Base-by-base conservation (phyloP, 352 stramenopile genomes). In the Phytophthora lateralis region DNA sequence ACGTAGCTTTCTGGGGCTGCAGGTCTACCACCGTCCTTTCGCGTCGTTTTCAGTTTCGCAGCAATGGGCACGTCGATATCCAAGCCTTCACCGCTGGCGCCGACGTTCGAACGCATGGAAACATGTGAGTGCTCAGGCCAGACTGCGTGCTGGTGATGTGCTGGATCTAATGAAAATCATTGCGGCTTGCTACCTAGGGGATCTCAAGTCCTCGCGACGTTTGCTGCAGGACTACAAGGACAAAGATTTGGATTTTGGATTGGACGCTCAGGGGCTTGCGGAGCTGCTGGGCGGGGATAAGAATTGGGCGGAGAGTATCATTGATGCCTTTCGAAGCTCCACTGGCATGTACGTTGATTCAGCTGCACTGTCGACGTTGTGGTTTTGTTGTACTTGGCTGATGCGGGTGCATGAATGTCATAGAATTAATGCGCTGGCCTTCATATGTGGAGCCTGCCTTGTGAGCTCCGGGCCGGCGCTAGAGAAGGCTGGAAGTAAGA, bases 221-320 rank as follows among this genome's bases (percentile, higher is more conserved):
- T 41, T 91, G 45, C 53, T 91, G 4, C 59, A 75, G 20, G 78
- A 85, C 29, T 91, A 90, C 75, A 86, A 90, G 53, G 82, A 88
- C 24, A 89, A 90, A 49, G 82, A 91, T 43, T 42, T 91, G 59
- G 78, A 89, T 50, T 91, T 91, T 67, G 80, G 80, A 0, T 56
- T 91, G 32, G 80, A 91, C 52, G 70, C 63, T 0, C 69, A 86
- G 39, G 68, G 49, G 0, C 68, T 91, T 9, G 61, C 72, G 1
- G 71, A 89, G 34, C 43, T 91, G 12, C 20, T 89, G 1, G 38
- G 63, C n/a, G 63, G 66, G 12, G 78, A 90, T 56, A 85, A 71
- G 42, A 59, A 73, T 7, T 89, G 78, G 78, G 76, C 80, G 8
- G 68, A 85, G 17, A 43, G 35, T 9, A 85, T 88, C 30, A 76